A percentile compares a stretch with the other conserved stretches of the same genome.
Conservation (phyloP, 768 basidiomycete species). For the Hericium coralloides region DNA sequence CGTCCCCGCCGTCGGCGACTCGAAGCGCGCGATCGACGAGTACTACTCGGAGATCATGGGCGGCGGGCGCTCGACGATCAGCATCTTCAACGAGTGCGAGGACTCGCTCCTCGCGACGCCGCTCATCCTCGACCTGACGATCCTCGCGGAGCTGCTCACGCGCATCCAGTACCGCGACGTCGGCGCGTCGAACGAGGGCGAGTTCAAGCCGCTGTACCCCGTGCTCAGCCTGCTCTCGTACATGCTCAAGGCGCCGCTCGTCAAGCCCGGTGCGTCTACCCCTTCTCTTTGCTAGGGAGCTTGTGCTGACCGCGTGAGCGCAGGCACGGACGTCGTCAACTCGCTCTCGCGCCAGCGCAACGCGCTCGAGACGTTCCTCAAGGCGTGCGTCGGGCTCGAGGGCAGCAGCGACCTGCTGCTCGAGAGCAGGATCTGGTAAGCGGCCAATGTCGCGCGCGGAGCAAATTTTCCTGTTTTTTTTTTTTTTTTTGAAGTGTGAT, state of each 20-base stretch:
- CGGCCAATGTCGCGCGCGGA: not conserved
- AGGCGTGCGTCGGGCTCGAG: slow-evolving; percentile 89
- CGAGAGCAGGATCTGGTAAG: slow-evolving; percentile 83
- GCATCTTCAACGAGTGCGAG: slow-evolving; percentile 98
- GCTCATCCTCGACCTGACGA: slow-evolving; percentile 87
- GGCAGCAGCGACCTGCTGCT: slow-evolving; percentile 76
- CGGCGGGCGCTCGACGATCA: slow-evolving; percentile 89
- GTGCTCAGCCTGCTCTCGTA: slow-evolving; percentile 90
- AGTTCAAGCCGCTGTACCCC: slow-evolving; percentile 81
- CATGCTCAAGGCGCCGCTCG: slow-evolving; percentile 98
- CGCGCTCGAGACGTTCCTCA: slow-evolving; percentile 87
- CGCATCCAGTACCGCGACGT: slow-evolving; percentile 81
- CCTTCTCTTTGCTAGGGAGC: not conserved
- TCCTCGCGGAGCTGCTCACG: slow-evolving; percentile 90
- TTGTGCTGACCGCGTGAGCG: slow-evolving; percentile 1
- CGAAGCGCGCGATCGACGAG: slow-evolving; percentile 98
- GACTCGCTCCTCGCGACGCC: slow-evolving; percentile 95
- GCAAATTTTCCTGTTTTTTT: not conserved
- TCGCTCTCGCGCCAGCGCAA: slow-evolving; percentile 91
- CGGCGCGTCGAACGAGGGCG: slow-evolving; percentile 31
- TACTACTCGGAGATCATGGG: slow-evolving; percentile 98
- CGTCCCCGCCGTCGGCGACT: slow-evolving; percentile 92
- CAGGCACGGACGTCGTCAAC: slow-evolving; percentile 89
- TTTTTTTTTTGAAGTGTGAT: not conserved
- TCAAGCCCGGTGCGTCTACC: slow-evolving; percentile 63